These are phyloP conservation scores for Nicotiana tomentosiformis DNA, from an alignment of 257 asterid species.

Conservation along the genomic window DNA sequence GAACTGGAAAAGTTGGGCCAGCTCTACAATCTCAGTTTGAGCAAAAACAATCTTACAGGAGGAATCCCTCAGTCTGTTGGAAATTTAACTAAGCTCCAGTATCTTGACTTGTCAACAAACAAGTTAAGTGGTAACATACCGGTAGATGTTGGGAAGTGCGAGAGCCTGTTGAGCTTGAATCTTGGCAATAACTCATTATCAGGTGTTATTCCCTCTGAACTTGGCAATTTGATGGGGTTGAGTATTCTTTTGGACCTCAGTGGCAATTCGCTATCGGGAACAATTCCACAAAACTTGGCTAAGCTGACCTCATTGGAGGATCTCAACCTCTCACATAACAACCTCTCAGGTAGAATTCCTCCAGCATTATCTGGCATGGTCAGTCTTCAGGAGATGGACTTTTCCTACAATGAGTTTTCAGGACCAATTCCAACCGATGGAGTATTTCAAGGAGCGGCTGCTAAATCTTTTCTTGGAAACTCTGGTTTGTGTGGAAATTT, in stretches of 20 bases:
- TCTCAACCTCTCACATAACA: slow-evolving; percentile 63
- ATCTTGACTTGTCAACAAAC: slow-evolving; percentile 59
- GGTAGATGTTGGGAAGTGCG: slow-evolving; percentile 35
- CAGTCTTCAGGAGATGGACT: slow-evolving; percentile 49
- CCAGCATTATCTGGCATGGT: slow-evolving; percentile 41
- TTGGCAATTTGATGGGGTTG: slow-evolving; percentile 44
- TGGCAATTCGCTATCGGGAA: slow-evolving; percentile 51
- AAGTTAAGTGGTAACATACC: slow-evolving; percentile 48
- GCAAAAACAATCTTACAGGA: slow-evolving; percentile 58
- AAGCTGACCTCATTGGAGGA: slow-evolving; percentile 40
- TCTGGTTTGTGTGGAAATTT: slow-evolving; percentile 61
- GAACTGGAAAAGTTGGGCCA: slow-evolving; percentile 39
- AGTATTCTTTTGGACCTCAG: slow-evolving; percentile 58
- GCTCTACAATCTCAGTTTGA: slow-evolving; percentile 40
- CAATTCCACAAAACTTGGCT: slow-evolving; percentile 52
- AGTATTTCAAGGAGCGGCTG: slow-evolving; percentile 38
- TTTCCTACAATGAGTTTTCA: slow-evolving; percentile 63
- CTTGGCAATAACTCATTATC: slow-evolving; percentile 48
- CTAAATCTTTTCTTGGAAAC: slow-evolving; percentile 43
- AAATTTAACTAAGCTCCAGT: slow-evolving; percentile 34
- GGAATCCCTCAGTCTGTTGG: slow-evolving; percentile 51
- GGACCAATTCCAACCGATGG: slow-evolving; percentile 51
- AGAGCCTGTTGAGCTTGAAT: slow-evolving; percentile 34
- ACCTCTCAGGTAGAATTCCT: slow-evolving; percentile 64
- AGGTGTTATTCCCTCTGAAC: slow-evolving; percentile 51